A percentile compares a stretch with the other conserved stretches of the same genome.
Evolutionary conservation across 345 rosid species (phyloP).

Genomic region (Cardamine resedifolia): DNA sequence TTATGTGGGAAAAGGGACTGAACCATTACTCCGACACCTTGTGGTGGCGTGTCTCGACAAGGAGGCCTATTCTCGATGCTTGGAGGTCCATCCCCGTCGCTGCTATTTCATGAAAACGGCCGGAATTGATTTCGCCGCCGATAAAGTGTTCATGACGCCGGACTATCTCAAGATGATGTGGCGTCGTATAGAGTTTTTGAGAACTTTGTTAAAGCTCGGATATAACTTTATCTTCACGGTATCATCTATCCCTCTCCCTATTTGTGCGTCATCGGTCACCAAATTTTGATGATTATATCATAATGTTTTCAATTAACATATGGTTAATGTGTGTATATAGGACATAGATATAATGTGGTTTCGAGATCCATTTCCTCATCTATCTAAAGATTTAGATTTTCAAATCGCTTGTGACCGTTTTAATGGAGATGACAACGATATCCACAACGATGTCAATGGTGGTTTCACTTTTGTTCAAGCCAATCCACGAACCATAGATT

Average conservation of each 20-base stretch:
- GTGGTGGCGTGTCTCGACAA: slow-evolving; percentile 50
- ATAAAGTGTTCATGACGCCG: slow-evolving; percentile 48
- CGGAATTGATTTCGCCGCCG: slow-evolving; percentile 38
- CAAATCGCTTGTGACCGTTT: slow-evolving; percentile 69
- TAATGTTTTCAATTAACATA: not conserved
- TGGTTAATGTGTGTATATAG: slow-evolving; percentile 31
- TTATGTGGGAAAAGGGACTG: slow-evolving; percentile 43
- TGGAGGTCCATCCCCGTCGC: slow-evolving; percentile 36
- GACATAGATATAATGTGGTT: slow-evolving; percentile 83
- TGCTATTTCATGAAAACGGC: slow-evolving; percentile 44
- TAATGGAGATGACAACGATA: slow-evolving; percentile 41
- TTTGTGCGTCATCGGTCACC: not conserved
- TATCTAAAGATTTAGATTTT: slow-evolving; percentile 54
- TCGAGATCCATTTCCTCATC: slow-evolving; percentile 61
- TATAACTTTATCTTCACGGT: slow-evolving; percentile 70
- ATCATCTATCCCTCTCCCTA: slow-evolving; percentile 16
- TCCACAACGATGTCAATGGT: slow-evolving; percentile 52
- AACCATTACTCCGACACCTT: slow-evolving; percentile 45
- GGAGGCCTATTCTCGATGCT: slow-evolving; percentile 52
- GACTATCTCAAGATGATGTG: slow-evolving; percentile 67
- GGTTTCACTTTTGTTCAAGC: slow-evolving; percentile 69
- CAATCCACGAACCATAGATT: slow-evolving; percentile 47
- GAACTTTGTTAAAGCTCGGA: slow-evolving; percentile 46
- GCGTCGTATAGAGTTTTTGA: slow-evolving; percentile 53
- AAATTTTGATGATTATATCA: not conserved